Conservation (phyloP, 2,329 filamentous ascomycete genomes). For the Laburnicola sp. region DNA sequence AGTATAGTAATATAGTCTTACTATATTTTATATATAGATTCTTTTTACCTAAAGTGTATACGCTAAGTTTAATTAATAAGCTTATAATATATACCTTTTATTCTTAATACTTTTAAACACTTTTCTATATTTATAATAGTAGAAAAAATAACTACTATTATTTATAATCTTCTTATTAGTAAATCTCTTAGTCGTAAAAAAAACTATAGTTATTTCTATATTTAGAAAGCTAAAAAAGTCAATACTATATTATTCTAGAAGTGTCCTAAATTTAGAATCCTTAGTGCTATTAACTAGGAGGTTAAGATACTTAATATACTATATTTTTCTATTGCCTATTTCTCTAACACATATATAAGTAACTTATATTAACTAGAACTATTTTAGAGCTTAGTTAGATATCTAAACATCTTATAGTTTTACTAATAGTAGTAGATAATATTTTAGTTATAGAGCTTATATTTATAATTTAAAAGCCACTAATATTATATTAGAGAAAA, state of each 20-base stretch:
- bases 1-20: no score
- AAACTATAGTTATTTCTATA: not conserved
- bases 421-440: not conserved
- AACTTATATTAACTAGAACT: constrained; percentile 3
- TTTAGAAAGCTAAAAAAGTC: constrained; percentile 8
- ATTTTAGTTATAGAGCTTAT: constrained; percentile 6
- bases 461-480: constrained; percentile 5
- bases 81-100: no score
- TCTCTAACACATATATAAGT: constrained; percentile 7
- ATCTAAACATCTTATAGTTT: constrained; percentile 1
- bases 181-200: no score
- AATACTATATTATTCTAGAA: constrained; percentile 7
- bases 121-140: no score
- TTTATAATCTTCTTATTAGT: no score
- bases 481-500: constrained; percentile 1
- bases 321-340: constrained; percentile 3
- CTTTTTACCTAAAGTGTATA: no score
- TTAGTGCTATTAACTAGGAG: not conserved
- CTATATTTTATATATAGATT: no score
- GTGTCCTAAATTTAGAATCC: not conserved
- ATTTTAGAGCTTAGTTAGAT: not conserved
- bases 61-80: no score
- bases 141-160: no score
- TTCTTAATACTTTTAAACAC: no score
- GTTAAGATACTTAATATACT: constrained; percentile 1